Percentiles rank a stretch among this genome's conserved stretches.
phyloP scores from a whole-genome alignment of 768 basidiomycete genomes.

The Boletus rubescentipes region DNA sequence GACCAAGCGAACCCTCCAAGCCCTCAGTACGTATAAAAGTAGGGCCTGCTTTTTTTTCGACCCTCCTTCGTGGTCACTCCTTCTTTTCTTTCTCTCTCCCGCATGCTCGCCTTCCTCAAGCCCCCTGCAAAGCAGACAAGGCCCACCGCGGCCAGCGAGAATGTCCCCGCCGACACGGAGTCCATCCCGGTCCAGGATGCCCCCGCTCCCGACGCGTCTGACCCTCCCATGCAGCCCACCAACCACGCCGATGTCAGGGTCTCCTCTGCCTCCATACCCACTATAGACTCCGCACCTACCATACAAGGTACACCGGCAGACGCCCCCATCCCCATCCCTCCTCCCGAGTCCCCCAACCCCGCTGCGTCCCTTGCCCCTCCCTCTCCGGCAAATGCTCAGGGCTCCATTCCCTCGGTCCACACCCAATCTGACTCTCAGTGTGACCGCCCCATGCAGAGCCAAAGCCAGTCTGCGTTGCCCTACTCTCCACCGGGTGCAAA shows the following conservation, averaged over 20 bases:
- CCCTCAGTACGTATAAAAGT: conserved; percentile 28
- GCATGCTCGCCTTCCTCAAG: conserved; percentile 31
- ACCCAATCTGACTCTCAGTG: conserved; percentile 17
- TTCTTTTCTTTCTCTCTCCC: neutral
- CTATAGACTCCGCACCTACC: conserved; percentile 26
- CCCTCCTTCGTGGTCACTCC: conserved; percentile 1
- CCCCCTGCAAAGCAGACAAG: conserved; percentile 12
- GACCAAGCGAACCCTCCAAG: conserved; percentile 15
- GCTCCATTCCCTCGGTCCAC: conserved; percentile 6
- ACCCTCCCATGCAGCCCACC: neutral
- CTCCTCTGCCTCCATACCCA: conserved; percentile 21
- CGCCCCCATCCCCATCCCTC: conserved; percentile 2
- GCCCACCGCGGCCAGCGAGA: neutral
- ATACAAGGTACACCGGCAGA: conserved; percentile 15
- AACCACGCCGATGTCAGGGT: conserved; percentile 8
- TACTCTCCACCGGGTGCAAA: conserved; percentile 15
- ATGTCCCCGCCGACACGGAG: conserved; percentile 4
- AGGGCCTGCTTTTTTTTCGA: conserved; percentile 6
- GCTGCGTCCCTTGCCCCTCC: conserved; percentile 22
- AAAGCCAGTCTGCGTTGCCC: conserved; percentile 29
- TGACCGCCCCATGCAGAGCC: conserved; percentile 21
- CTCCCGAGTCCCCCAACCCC: conserved; percentile 21
- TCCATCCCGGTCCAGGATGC: conserved; percentile 1
- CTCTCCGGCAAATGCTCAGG: conserved; percentile 4
- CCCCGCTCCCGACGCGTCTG: neutral